Evolutionary conservation across 345 rosid genomes (phyloP).

Genomic region (Acer yangbiense): DNA sequence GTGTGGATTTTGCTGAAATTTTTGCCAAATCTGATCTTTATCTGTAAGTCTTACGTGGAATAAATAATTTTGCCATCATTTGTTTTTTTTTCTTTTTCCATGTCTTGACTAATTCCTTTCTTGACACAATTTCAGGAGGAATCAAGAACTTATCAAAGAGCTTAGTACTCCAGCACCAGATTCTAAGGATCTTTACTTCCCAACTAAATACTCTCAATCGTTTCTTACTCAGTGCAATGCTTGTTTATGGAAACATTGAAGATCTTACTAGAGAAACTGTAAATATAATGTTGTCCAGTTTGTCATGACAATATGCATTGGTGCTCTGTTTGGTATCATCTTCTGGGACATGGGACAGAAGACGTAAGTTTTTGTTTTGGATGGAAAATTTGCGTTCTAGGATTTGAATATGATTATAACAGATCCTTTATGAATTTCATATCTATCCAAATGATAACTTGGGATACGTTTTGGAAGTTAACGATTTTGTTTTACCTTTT

Average conservation of each 20-base stretch:
- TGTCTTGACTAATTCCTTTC: neutral
- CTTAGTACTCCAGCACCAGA: conserved; percentile 62
- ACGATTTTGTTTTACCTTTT: neutral
- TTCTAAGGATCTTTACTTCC: conserved; percentile 64
- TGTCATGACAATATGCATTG: conserved; percentile 55
- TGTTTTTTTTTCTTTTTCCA: neutral
- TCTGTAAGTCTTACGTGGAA: conserved; percentile 42
- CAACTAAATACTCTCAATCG: conserved; percentile 61
- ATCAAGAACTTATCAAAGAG: conserved; percentile 62
- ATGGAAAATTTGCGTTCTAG: no score
- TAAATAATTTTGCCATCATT: neutral
- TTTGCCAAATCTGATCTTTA: conserved; percentile 61
- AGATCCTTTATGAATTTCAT: neutral
- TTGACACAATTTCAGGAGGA: conserved; percentile 47
- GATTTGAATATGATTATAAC: neutral
- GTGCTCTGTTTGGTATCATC: conserved; percentile 61
- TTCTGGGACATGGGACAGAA: conserved; percentile 72
- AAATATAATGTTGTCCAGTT: conserved; percentile 73
- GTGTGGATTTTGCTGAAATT: conserved; percentile 67
- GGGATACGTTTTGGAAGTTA: no score
- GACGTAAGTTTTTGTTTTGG: conserved; percentile 32
- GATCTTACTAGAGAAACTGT: conserved; percentile 84
- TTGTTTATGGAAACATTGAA: conserved; percentile 77
- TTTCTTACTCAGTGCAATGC: conserved; percentile 61
- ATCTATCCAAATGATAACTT: no score